phyloP scores from a whole-genome alignment of 495 filamentous ascomycete species.

The Penicillium pancosmium region DNA sequence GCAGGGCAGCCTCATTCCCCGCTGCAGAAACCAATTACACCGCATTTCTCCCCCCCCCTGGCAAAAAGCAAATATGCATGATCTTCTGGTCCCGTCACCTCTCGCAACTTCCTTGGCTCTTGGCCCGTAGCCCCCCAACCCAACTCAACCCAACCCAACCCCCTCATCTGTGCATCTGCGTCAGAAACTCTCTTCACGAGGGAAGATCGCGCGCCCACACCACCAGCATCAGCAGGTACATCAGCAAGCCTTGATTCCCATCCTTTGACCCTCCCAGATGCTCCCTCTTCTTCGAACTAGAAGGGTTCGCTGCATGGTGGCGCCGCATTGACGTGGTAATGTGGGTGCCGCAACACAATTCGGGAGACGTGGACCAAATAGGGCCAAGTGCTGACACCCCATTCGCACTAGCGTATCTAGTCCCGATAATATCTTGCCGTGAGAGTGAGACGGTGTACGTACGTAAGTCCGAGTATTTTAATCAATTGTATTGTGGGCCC shows the following conservation, averaged over 20 bases:
- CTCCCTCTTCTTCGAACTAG: background rate
- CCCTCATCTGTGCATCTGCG: too few relatives aligned
- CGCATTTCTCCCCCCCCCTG: background rate
- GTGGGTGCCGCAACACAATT: constrained; percentile 13
- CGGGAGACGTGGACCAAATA: constrained; percentile 20
- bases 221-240: too few relatives aligned
- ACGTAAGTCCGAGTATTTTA: background rate
- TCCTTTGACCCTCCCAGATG: background rate
- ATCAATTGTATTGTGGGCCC: background rate
- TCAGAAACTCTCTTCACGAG: too few relatives aligned
- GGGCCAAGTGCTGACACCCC: constrained; percentile 22
- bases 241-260: too few relatives aligned
- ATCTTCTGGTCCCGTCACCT: background rate
- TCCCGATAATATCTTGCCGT: background rate
- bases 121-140: too few relatives aligned
- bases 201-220: too few relatives aligned
- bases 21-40: constrained; percentile 5
- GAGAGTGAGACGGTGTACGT: background rate
- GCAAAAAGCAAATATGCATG: constrained; percentile 1
- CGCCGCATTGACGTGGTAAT: constrained; percentile 18
- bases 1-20: constrained; percentile 31
- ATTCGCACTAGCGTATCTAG: background rate
- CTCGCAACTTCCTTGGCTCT: background rate
- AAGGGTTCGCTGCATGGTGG: constrained; percentile 14
- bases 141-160: too few relatives aligned